Base-by-base conservation (phyloP, 2,329 filamentous ascomycete species). In the Alternaria infectoria region DNA sequence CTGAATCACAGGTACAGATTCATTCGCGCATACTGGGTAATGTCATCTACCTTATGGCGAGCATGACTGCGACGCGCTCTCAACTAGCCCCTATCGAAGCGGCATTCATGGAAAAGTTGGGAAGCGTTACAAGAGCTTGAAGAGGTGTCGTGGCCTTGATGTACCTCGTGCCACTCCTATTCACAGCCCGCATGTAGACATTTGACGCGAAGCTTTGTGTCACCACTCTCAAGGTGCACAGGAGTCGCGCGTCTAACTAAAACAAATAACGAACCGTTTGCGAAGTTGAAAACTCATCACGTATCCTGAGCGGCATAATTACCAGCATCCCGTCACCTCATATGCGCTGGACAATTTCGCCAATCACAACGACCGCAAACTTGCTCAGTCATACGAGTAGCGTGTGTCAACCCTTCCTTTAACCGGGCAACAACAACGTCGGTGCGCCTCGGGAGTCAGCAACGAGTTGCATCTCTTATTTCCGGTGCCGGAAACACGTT, bases 11-110 rank as follows among this genome's bases (percentile, higher is more conserved):
- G 8, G 81, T 83, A 54, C 82, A 82, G 11, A 82, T 89, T 5
- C 87, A 89, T 70, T 87, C 85, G 4, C 80, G 87, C n/a, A 85
- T 89, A 5, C 76, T 89, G 21, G 87, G 87, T 0, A 88, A 89
- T 73, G 84, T 89, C 13, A 79, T 89, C 17, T 89, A 89, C 70
- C 76, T 89, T 36, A 89, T 89, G 87, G 83, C 86, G 8, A 86
- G 86, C 47, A 74, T 79, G 70, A 77, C 65, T 8, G 65, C 74
- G 17, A 66, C 55, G n/a, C 59, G 61, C 11, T 28, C 10, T 2
- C 62, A 75, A 17, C 59, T 78, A 28, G 45, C 19, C 0, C 50
- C 32, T 43, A 67, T 78, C 1, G 71, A 77, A 51, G 60, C 65
- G 8, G 64, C 64, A 10, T 70, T 77, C 13, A 56, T 52, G 46